A percentile compares a stretch with the other conserved stretches of the same genome.
phyloP scores from a whole-genome alignment of 805 yeast species.

The Spathaspora gorwiae region DNA sequence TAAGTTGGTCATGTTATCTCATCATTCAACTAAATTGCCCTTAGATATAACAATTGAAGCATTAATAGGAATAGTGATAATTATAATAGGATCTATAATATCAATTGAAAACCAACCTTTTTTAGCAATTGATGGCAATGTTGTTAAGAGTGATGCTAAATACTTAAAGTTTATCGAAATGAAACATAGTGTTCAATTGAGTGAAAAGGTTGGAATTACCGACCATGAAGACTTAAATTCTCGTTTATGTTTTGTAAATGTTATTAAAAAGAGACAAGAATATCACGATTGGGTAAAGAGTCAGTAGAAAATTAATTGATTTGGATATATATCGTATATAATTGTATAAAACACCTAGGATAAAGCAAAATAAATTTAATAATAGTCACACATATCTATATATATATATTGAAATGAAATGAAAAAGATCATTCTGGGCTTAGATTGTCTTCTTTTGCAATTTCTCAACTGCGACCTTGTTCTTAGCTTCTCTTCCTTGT shows the following conservation, averaged over 20 bases:
- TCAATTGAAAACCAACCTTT: slow-evolving; percentile 21
- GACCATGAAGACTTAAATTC: slow-evolving; percentile 47
- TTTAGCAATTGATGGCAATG: slow-evolving; percentile 22
- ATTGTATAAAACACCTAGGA: not conserved
- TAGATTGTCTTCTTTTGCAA: slow-evolving; percentile 16
- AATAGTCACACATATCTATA: not conserved
- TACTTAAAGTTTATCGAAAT: slow-evolving; percentile 45
- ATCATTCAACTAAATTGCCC: slow-evolving; percentile 25
- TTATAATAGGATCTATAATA: slow-evolving; percentile 35
- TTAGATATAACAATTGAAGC: slow-evolving; percentile 50
- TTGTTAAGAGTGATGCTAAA: slow-evolving; percentile 22
- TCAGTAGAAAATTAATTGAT: not conserved
- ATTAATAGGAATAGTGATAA: slow-evolving; percentile 40
- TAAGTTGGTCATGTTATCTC: slow-evolving; percentile 21
- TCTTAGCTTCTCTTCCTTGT: slow-evolving; percentile 41
- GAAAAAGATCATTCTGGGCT: not conserved
- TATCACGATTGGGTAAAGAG: slow-evolving; percentile 32
- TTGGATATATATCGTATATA: not conserved
- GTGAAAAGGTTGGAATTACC: slow-evolving; percentile 44
- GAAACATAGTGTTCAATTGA: slow-evolving; percentile 42
- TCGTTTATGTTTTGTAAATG: slow-evolving; percentile 50
- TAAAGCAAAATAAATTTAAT: not conserved
- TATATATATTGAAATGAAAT: not conserved
- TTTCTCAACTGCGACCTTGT: slow-evolving; percentile 38
- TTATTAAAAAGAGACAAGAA: slow-evolving; percentile 41